Base-by-base conservation (phyloP, 805 yeast genomes). In the Komagataella phaffii region DNA sequence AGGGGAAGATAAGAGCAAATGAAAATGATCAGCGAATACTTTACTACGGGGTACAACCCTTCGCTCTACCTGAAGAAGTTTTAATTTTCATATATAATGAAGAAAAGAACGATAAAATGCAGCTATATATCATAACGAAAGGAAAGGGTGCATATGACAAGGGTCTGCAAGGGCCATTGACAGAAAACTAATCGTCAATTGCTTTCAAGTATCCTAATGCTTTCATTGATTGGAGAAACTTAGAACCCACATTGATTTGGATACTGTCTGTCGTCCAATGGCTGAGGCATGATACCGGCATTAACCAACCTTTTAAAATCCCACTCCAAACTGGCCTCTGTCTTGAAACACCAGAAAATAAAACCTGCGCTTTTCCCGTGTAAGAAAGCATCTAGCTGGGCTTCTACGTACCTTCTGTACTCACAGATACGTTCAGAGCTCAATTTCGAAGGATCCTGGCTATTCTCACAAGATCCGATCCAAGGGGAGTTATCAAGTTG, bases 271-370 rank as follows among this genome's bases (percentile, higher is more conserved):
- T 72, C 80, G 51, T 69, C 64, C 48, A 83, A 69, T 2, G 89
- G 88, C 46, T 71, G 75, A 1, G 90, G 90, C 65, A 84, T 77
- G 49, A 84, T 61, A 3, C 69, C 77, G 40, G 69, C 59, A 17
- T 71, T 63, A 7, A 77, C 72, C 57, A 84, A 69, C 50, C 73
- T 66, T 51, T 68, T 60, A 59, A 80, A 75, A 60, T 82, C 87
- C 88, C 88, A 83, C 61, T 81, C 88, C 18, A 77, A 67, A 1
- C 85, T 77, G 52, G 66, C 61, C 59, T 83, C 89, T 0, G 87
- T 81, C 61, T 81, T 82, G 68, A 74, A 82, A 57, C 80, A 79
- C 89, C 88, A 83, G 58, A 81, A 83, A 44, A 82, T 75, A 78
- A 82, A 83, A 0, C 88, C 88, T 8, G 67, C 66, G 43, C 73